Conservation (phyloP, 345 rosid genomes). For the Euphorbia pulcherrima region DNA sequence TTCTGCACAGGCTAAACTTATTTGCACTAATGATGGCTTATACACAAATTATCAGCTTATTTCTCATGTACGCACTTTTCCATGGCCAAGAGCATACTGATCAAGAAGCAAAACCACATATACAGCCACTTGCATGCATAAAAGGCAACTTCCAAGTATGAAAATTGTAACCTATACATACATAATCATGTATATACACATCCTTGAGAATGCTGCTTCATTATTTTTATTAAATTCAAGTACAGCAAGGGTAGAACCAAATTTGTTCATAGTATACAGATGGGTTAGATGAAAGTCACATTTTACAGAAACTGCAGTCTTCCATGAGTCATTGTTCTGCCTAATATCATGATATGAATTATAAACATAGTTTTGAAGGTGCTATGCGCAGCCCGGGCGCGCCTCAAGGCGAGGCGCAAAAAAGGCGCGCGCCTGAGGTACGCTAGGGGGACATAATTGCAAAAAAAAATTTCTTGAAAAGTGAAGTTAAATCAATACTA, state of each 20-base stretch:
- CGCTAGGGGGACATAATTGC: too few species aligned
- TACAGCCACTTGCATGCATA: not conserved
- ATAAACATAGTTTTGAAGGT: too few species aligned
- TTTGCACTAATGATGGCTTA: slow-evolving; percentile 19
- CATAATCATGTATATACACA: not conserved
- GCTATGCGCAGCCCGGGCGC: too few species aligned
- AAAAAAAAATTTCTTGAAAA: too few species aligned
- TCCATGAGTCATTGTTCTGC: not conserved
- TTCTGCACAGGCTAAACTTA: slow-evolving; percentile 44
- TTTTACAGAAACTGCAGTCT: not conserved
- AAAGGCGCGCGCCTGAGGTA: too few species aligned
- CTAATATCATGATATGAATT: too few species aligned
- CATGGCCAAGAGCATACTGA: not conserved
- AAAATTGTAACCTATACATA: not conserved
- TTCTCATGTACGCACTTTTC: not conserved
- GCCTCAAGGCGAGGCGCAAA: too few species aligned
- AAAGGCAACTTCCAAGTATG: not conserved
- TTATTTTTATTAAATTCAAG: not conserved
- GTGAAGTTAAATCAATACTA: too few species aligned
- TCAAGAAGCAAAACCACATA: not conserved
- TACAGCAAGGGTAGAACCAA: not conserved
- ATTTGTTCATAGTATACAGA: not conserved
- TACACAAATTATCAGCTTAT: not conserved
- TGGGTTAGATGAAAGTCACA: not conserved
- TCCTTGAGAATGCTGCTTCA: not conserved